These are phyloP conservation scores for Naganishia onofrii DNA, from an alignment of 768 basidiomycete genomes.

Conservation along the genomic window DNA sequence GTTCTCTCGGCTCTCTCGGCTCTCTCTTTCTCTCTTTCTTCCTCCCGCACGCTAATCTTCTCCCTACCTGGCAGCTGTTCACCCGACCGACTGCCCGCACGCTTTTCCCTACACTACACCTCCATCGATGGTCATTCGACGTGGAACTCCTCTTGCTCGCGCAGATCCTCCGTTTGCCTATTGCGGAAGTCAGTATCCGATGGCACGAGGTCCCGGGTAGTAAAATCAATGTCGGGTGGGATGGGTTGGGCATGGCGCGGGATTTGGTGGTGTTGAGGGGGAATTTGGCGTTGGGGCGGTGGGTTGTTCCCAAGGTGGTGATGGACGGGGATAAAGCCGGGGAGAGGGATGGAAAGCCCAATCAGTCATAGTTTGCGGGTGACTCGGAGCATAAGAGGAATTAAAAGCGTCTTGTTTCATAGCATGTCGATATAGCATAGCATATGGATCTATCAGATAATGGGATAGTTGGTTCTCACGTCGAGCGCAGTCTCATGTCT, in stretches of 20 bases:
- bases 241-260: conserved; percentile 82
- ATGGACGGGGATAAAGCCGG: too few species aligned
- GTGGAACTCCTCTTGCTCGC: conserved; percentile 87
- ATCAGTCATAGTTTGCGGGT: not conserved
- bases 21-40: too few species aligned
- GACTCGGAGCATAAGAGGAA: not conserved
- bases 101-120: conserved; percentile 82
- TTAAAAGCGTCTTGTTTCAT: too few species aligned
- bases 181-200: conserved; percentile 78
- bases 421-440: conserved; percentile 3
- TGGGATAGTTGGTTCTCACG: too few species aligned
- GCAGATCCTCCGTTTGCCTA: conserved; percentile 71
- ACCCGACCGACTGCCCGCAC: conserved; percentile 73
- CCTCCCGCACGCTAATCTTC: not conserved
- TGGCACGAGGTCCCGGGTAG: conserved; percentile 94
- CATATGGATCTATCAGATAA: not conserved
- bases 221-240: conserved; percentile 80
- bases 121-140: conserved; percentile 93
- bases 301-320: conserved; percentile 48
- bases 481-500: too few species aligned
- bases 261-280: conserved; percentile 79
- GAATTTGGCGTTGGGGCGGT: conserved; percentile 75
- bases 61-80: conserved; percentile 59
- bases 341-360: not conserved
- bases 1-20: not conserved